phyloP scores from a whole-genome alignment of 257 asterid genomes.

The Apocynum venetum region DNA sequence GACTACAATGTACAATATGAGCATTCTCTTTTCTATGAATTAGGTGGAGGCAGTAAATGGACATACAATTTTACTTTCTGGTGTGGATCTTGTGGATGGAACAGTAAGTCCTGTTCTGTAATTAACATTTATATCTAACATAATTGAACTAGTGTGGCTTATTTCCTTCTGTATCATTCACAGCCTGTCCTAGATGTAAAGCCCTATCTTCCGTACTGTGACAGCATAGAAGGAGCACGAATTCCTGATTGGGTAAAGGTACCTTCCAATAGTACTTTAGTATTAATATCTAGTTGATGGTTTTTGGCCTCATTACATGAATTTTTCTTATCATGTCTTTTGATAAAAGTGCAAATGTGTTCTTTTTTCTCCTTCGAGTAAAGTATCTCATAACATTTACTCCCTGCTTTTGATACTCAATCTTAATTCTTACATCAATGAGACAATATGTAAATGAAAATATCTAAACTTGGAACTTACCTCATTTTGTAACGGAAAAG shows the following conservation, averaged over 20 bases:
- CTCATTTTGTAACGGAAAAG: too few relatives aligned
- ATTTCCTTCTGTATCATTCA: constrained; percentile 9
- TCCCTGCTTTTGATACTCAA: neutral
- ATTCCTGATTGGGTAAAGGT: constrained; percentile 97
- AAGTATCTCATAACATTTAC: neutral
- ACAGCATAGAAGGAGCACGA: constrained; percentile 63
- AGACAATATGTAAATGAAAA: neutral
- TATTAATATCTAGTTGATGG: neutral
- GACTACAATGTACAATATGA: neutral
- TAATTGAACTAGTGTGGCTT: neutral
- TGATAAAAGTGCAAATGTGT: neutral
- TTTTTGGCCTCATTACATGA: neutral
- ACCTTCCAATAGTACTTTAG: constrained; percentile 2
- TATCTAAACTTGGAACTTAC: neutral
- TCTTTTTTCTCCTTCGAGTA: neutral
- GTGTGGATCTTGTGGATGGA: constrained; percentile 96
- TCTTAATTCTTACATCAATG: neutral
- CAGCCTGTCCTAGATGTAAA: constrained; percentile 98
- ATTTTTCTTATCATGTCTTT: neutral
- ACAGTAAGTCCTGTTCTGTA: constrained; percentile 47
- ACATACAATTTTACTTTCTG: constrained; percentile 61
- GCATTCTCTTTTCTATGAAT: constrained; percentile 1
- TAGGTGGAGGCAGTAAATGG: constrained; percentile 78
- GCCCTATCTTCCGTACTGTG: constrained; percentile 94
- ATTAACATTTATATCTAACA: neutral